Conservation (phyloP, 2,329 filamentous ascomycete genomes). For the Claviceps pusilla region DNA sequence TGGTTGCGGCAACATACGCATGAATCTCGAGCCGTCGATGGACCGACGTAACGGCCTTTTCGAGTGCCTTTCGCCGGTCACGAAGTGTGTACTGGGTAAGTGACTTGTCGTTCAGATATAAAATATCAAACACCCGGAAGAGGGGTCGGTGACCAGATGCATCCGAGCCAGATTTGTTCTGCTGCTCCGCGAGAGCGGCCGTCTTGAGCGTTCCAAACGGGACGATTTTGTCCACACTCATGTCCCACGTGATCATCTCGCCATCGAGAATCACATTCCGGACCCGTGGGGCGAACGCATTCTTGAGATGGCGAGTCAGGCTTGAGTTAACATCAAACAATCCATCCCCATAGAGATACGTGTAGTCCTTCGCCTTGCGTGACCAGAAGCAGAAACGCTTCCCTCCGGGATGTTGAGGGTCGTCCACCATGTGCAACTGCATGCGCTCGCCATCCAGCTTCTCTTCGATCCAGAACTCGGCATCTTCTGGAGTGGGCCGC, state of each 20-base stretch:
- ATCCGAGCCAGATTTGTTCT: conserved; percentile 41
- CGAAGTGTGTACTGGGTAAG: conserved; percentile 71
- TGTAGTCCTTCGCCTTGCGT: conserved; percentile 89
- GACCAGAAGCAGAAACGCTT: conserved; percentile 80
- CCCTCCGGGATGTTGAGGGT: conserved; percentile 52
- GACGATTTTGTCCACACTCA: conserved; percentile 66
- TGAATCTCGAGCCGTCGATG: conserved; percentile 74
- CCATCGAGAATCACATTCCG: conserved; percentile 84
- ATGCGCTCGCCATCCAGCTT: conserved; percentile 95
- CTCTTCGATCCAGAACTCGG: conserved; percentile 91
- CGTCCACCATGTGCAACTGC: conserved; percentile 81
- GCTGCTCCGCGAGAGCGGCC: conserved; percentile 65
- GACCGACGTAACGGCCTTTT: conserved; percentile 53
- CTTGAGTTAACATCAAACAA: conserved; percentile 61
- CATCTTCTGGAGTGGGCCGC: conserved; percentile 51
- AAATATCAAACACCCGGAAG: conserved; percentile 77
- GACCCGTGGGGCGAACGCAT: conserved; percentile 64
- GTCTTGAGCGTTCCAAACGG: conserved; percentile 89
- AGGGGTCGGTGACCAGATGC: conserved; percentile 45
- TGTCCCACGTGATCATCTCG: conserved; percentile 98
- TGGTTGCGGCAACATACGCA: conserved; percentile 49
- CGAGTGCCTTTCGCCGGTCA: conserved; percentile 63
- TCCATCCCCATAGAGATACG: conserved; percentile 74
- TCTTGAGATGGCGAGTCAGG: conserved; percentile 62
- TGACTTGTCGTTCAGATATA: conserved; percentile 70